Base-by-base conservation (phyloP, 2,329 filamentous ascomycete genomes). In the Neofusicoccum kwambonambiense region DNA sequence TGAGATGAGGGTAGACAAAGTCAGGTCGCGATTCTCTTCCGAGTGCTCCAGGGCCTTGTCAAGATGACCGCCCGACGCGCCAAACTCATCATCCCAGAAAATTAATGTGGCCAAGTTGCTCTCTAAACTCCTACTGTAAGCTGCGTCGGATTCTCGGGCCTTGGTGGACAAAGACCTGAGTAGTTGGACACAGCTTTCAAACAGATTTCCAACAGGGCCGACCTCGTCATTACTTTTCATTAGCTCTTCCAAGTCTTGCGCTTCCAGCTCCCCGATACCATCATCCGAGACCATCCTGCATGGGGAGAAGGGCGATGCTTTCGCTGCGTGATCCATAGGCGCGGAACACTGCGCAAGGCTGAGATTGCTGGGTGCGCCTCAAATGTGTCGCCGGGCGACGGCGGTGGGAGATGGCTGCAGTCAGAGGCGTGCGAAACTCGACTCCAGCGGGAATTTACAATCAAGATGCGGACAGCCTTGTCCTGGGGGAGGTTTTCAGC, bases 11-110 rank as follows among this genome's bases (percentile, higher is more conserved):
- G 58, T 11, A 35, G 50, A 51, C 51, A 66, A 34, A n/a, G 62
- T 54, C 2, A 62, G 54, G 35, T 66, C 60, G 19, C 64, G 64
- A 19, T 50, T 42, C 22, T 62, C 50, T 17, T 66, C 42, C 5
- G 64, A 64, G 34, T 51, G 44, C 27, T 66, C 50, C 19, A 66
- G 44, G 11, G 44, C 44, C 15, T 39, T 51, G 37, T 66, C 64
- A 15, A 66, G 60, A 13, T 66, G 17, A 17, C 64, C 64, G 4
- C 51, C 31, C 13, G 52, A 52, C 7, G 62, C 64, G 7, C 50
- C 60, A 52, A 64, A 64, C 34, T 64, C 64, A 13, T 39, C 58
- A 3, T 54, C 64, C 64, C 64, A 66, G 31, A 66, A 64, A 17
- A 42, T 22, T 4, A 66, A 51, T 1, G 64, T 47, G n/a, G 64